Evolutionary conservation across 768 basidiomycete species (phyloP).

Genomic region (Paxillus involutus): DNA sequence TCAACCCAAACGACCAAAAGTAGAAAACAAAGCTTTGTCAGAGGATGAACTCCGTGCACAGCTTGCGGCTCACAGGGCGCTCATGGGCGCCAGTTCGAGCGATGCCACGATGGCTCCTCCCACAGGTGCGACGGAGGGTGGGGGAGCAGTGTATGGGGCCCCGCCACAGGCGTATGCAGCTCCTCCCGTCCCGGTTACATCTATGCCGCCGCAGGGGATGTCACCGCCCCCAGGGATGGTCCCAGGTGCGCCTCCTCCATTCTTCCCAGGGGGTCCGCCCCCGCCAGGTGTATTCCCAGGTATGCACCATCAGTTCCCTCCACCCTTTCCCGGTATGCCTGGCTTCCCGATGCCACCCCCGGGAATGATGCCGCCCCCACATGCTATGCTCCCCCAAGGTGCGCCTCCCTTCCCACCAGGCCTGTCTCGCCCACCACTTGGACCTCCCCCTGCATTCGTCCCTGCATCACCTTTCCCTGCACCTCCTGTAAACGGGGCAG

Average conservation of each 20-base stretch:
- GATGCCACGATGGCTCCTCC: constrained; percentile 33
- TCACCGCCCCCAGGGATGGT: constrained; percentile 39
- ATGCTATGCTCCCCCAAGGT: constrained; percentile 38
- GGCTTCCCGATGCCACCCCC: constrained; percentile 52
- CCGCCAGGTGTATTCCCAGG: constrained; percentile 40
- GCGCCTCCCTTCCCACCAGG: constrained; percentile 38
- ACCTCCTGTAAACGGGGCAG: constrained; percentile 22
- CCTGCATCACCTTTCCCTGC: constrained; percentile 28
- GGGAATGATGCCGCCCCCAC: constrained; percentile 33
- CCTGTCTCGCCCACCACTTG: constrained; percentile 33
- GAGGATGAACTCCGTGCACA: constrained; percentile 86
- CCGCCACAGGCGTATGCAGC: constrained; percentile 69
- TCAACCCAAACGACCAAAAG: constrained; percentile 76
- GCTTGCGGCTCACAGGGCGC: constrained; percentile 84
- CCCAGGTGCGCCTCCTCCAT: constrained; percentile 44
- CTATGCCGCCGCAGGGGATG: constrained; percentile 27
- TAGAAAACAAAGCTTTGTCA: constrained; percentile 72
- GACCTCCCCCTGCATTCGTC: constrained; percentile 37
- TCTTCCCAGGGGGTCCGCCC: constrained; percentile 37
- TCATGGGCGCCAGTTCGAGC: constrained; percentile 70
- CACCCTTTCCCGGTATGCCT: constrained; percentile 43
- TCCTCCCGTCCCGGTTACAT: constrained; percentile 36
- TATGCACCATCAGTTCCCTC: constrained; percentile 37
- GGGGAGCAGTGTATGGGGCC: constrained; percentile 70
- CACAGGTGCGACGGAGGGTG: constrained; percentile 36